Base-by-base conservation (phyloP, 208 protist genomes). In the Angomonas ambiguus region DNA sequence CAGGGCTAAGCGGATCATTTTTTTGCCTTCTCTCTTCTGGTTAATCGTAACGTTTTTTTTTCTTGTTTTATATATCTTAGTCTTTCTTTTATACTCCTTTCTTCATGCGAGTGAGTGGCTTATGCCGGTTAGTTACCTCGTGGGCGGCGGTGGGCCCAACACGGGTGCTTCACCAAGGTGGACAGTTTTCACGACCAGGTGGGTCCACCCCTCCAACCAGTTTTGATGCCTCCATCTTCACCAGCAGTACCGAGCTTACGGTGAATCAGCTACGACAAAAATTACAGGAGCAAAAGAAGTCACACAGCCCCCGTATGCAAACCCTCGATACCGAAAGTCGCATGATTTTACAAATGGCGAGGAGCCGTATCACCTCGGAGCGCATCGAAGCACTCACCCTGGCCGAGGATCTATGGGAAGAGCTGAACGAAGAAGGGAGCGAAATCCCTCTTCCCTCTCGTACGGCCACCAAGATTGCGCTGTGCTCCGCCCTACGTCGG, bases 401-500 rank as follows among this genome's bases (percentile, higher is more conserved):
- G 1, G 90, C 76, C 8, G 86, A 91, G 63, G 51, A 62, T 1
- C 77, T 95, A 30, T 95, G 90, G 90, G 31, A 38, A 0, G 79
- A 87, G 73, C 77, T 95, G 6, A 53, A 69, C 62, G 78, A 85
- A 30, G 45, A 57, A 18, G 24, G 65, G 11, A 74, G 72, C 4
- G 69, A 77, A 10, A 58, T 95, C 27, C 77, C 84, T 0, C 64
- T 79, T 42, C 63, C 74, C 1, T 89, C 85, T 20, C 72, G 73
- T 27, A 91, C 82, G 0, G 83, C 82, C 4, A 73, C 91, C 70
- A 76, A 74, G 42, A 75, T 93, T 8, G 67, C 78, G 20, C 77
- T 95, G 33, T 92, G 83, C 65, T 80, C 83, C 8, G 62, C 78
- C 24, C 30, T 95, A 73, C 86, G 85, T 20, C 89, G 89, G 30